phyloP scores from a whole-genome alignment of 352 stramenopile genomes.

The Pythium grandisporangium region DNA sequence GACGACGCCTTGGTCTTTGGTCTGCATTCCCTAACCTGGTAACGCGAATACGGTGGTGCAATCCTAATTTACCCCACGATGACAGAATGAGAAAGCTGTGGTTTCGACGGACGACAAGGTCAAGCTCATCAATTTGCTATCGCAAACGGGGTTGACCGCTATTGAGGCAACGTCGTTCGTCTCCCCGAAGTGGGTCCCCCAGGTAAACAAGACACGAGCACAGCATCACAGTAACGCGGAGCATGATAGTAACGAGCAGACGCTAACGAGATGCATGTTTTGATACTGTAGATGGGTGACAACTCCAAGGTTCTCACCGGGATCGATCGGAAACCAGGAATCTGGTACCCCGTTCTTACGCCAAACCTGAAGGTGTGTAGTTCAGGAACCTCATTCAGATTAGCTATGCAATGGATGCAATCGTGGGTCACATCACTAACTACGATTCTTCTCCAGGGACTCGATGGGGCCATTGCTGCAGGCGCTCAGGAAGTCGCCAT shows the following conservation, averaged over 20 bases:
- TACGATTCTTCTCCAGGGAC: constrained; percentile 55
- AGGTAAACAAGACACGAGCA: constrained; percentile 47
- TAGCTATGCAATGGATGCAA: too few relatives aligned
- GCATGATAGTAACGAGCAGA: too few relatives aligned
- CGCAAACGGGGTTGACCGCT: constrained; percentile 74
- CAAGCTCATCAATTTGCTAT: constrained; percentile 86
- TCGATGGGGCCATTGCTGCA: constrained; percentile 78
- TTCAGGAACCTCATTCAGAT: too few relatives aligned
- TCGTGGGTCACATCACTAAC: too few relatives aligned
- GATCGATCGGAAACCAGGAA: constrained; percentile 66
- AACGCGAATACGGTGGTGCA: too few relatives aligned
- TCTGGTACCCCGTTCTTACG: constrained; percentile 89
- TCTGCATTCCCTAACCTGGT: too few relatives aligned
- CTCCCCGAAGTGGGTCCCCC: constrained; percentile 95
- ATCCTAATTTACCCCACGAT: too few relatives aligned
- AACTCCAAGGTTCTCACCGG: constrained; percentile 80
- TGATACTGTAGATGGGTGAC: constrained; percentile 84
- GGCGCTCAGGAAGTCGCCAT: constrained; percentile 92
- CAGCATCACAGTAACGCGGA: background rate
- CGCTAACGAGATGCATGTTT: background rate
- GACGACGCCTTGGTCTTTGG: too few relatives aligned
- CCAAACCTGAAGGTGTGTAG: constrained; percentile 87
- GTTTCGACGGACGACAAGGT: constrained; percentile 90
- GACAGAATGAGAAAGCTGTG: constrained; percentile 88
- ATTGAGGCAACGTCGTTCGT: constrained; percentile 96